These are phyloP conservation scores for Beauveria varroae DNA, from an alignment of 2,329 filamentous ascomycete genomes.

Conservation along the genomic window DNA sequence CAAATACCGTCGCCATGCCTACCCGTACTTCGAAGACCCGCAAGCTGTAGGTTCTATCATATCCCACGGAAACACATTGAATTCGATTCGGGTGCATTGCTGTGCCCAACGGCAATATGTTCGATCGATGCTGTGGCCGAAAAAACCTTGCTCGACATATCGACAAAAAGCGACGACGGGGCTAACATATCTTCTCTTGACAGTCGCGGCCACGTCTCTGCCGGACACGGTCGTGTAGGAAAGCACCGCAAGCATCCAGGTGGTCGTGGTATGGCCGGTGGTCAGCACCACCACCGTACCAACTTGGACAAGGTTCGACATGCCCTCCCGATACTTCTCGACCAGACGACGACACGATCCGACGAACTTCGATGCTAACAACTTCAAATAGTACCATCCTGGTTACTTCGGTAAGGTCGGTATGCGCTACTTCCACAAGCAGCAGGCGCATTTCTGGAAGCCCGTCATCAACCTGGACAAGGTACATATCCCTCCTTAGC, in stretches of 20 bases:
- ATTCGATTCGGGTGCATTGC: slow-evolving; percentile 5
- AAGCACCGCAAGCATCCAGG: slow-evolving; percentile 93
- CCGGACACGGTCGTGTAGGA: slow-evolving; percentile 96
- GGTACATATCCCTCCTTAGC: slow-evolving; percentile 41
- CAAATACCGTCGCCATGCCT: slow-evolving; percentile 55
- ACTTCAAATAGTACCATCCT: slow-evolving; percentile 67
- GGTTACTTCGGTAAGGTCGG: slow-evolving; percentile 99
- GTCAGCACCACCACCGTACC: slow-evolving; percentile 75
- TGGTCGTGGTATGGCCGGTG: slow-evolving; percentile 89
- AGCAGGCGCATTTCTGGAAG: slow-evolving; percentile 96
- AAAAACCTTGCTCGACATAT: slow-evolving; percentile 3
- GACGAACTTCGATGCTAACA: slow-evolving; percentile 21
- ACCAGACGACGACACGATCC: background rate
- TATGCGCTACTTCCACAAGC: slow-evolving; percentile 96
- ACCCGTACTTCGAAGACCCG: slow-evolving; percentile 68
- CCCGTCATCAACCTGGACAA: slow-evolving; percentile 98
- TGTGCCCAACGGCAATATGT: slow-evolving; percentile 6
- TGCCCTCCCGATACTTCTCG: slow-evolving; percentile 1
- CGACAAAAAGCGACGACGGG: slow-evolving; percentile 9
- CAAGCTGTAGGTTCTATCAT: slow-evolving; percentile 55
- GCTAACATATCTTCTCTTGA: slow-evolving; percentile 26
- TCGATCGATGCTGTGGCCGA: background rate
- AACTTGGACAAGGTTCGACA: slow-evolving; percentile 71
- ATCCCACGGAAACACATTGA: slow-evolving; percentile 7
- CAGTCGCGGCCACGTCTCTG: slow-evolving; percentile 95